Base-by-base conservation (phyloP, 108 stramenopile species). In the Pelagomonas calceolata region DNA sequence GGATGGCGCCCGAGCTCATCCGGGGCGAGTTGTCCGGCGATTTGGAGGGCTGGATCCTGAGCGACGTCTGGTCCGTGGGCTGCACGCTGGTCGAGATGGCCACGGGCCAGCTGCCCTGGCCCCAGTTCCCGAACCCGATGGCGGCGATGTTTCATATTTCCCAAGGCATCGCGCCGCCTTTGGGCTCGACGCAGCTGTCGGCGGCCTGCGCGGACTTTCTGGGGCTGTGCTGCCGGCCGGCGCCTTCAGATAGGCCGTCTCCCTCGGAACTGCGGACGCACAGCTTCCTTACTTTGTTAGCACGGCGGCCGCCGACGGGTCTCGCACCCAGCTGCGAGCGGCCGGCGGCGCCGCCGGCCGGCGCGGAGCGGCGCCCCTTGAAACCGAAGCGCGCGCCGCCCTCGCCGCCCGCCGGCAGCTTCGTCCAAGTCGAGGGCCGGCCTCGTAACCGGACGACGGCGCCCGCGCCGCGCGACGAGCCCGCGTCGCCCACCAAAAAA, bases 1-100 rank as follows among this genome's bases (percentile, higher is more conserved):
- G 86, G 86, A 87, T 85, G 83, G 86, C 86, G 21, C 86, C 86
- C 0, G 86, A 87, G 80, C 84, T 87, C 43, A 82, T 87, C 65
- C 29, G 73, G 51, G 31, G 37, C 30, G 76, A 79, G 51, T 10
- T 43, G 9, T 37, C 46, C 17, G 34, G 26, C 26, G 1, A 31
- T 31, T 32, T 39, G 32, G 26, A 29, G 5, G 30, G 66, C 73
- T 34, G 73, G 35, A 33, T 64, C 18, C 45, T 36, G 31, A 76
- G 76, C 14, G 80, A 80, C 64, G 37, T 80, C n/a, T 80, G 80
- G 80, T 70, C 68, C 15, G 21, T 80, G 30, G 80, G 75, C 3
- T 76, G 75, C 68, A 68, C 67, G 4, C 63, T 74, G 15, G 15
- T 80, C 21, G 80, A 80, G 43, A 77, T 80, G 76, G 15, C 44